Evolutionary conservation across 2,329 filamentous ascomycete species (phyloP).

Genomic region (Diaporthe batatas): DNA sequence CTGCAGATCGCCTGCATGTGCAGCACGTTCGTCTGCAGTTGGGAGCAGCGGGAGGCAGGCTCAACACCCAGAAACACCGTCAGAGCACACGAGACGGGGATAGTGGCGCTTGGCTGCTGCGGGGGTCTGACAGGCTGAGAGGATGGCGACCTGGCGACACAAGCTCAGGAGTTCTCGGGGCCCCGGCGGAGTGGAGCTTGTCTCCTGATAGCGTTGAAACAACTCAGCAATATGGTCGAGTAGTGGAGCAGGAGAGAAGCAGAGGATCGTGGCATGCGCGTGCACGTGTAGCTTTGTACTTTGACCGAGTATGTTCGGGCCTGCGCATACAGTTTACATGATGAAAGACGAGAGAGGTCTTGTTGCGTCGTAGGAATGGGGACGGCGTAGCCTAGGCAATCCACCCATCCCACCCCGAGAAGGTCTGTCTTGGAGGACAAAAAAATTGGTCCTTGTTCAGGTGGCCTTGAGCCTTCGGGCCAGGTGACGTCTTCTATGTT

Average conservation of each 20-base stretch:
- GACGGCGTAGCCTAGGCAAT: background rate
- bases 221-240: slow-evolving; percentile 26
- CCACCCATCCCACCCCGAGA: background rate
- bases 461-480: slow-evolving; percentile 11
- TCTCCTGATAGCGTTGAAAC: slow-evolving; percentile 29
- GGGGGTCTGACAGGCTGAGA: slow-evolving; percentile 10
- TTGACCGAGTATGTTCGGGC: background rate
- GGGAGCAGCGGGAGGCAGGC: background rate
- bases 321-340: background rate
- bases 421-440: background rate
- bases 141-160: slow-evolving; percentile 33
- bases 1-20: slow-evolving; percentile 31
- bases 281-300: too few relatives aligned
- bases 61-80: background rate
- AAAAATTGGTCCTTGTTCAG: slow-evolving; percentile 18
- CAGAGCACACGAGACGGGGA: slow-evolving; percentile 21
- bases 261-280: slow-evolving; percentile 12
- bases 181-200: slow-evolving; percentile 24
- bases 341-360: background rate
- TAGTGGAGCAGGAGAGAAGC: slow-evolving; percentile 26
- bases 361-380: slow-evolving; percentile 6
- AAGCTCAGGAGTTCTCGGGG: slow-evolving; percentile 22
- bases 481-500: slow-evolving; percentile 23
- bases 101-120: slow-evolving; percentile 27
- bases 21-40: slow-evolving; percentile 25